phyloP scores from a whole-genome alignment of 257 asterid genomes.

The Parsonsia alboflavescens region DNA sequence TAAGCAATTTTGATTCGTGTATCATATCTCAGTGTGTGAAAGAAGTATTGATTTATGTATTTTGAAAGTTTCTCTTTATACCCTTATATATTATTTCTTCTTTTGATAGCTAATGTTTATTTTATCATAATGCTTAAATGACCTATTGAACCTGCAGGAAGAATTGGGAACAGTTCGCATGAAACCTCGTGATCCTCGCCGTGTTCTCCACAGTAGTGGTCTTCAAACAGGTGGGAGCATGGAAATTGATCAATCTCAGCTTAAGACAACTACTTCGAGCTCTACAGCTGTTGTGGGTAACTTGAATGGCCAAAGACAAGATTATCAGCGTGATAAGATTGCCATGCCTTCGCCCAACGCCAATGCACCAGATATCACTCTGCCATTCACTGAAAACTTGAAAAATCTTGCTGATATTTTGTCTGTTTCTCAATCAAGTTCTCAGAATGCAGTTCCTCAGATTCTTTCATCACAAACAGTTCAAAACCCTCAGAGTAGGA shows the following conservation, averaged over 20 bases:
- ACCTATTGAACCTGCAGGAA: conserved; percentile 49
- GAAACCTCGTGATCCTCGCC: conserved; percentile 99
- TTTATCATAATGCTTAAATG: background rate
- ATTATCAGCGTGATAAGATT: conserved; percentile 46
- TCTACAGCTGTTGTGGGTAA: conserved; percentile 27
- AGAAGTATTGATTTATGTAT: background rate
- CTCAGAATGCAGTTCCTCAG: conserved; percentile 38
- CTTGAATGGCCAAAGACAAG: conserved; percentile 42
- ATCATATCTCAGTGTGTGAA: background rate
- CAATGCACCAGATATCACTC: conserved; percentile 71
- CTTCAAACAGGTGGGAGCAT: conserved; percentile 37
- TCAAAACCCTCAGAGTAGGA: conserved; percentile 38
- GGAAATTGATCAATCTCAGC: conserved; percentile 43
- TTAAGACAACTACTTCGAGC: conserved; percentile 32
- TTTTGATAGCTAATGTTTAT: conserved; percentile 4
- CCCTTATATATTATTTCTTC: background rate
- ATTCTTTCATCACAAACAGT: conserved; percentile 32
- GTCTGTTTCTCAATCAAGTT: conserved; percentile 60
- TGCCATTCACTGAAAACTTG: conserved; percentile 65
- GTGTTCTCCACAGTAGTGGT: conserved; percentile 55
- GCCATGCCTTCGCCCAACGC: conserved; percentile 25
- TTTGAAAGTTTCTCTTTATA: background rate
- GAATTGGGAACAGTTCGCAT: conserved; percentile 69
- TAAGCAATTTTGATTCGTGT: background rate
- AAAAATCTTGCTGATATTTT: conserved; percentile 66